Base-by-base conservation (phyloP, 345 rosid genomes). In the Erodium maritimum region DNA sequence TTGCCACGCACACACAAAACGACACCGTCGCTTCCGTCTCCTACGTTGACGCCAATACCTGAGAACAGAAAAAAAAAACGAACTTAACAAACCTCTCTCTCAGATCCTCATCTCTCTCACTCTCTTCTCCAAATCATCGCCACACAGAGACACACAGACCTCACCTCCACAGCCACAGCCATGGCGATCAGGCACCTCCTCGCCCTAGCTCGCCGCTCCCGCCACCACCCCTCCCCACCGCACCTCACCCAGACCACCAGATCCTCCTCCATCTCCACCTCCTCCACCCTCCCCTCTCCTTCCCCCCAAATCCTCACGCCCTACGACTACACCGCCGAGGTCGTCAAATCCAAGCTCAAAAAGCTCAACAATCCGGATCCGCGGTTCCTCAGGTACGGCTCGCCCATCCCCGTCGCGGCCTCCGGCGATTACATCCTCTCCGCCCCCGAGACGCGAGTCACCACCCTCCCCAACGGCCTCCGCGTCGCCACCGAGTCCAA, bases 401-500 rank as follows among this genome's bases (percentile, higher is more conserved):
- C 96, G 2, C 99, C 99, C 2, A 79, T 63, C 60, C 99, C 99
- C 4, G 7, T 25, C 45, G 58, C 74, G 45, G 67, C 81, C 14
- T 66, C 75, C 4, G 71, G 90, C 74, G 71, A 85, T 18, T 91
- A 85, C 69, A 82, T 90, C 69, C 87, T 90, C 54, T 79, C 93
- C 25, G 73, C 86, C 1, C 99, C 99, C 11, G 87, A 85, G 77
- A 94, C 99, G 19, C 84, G 84, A 24, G 74, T 90, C 63, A 94
- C 97, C 13, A 85, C 96, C n/a, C 81, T 94, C 19, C 73, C 96
- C 54, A 94, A 79, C 19, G 97, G 99, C 57, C 86, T 90, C 51
- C 84, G 99, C 2, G 76, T 94, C 5, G 97, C 99, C 5, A 90
- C 99, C 0, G 99, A 90, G 69, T 94, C 99, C 0, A 79, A 69